phyloP scores from a whole-genome alignment of 352 stramenopile genomes.

The Globisporangium paroecandrum region DNA sequence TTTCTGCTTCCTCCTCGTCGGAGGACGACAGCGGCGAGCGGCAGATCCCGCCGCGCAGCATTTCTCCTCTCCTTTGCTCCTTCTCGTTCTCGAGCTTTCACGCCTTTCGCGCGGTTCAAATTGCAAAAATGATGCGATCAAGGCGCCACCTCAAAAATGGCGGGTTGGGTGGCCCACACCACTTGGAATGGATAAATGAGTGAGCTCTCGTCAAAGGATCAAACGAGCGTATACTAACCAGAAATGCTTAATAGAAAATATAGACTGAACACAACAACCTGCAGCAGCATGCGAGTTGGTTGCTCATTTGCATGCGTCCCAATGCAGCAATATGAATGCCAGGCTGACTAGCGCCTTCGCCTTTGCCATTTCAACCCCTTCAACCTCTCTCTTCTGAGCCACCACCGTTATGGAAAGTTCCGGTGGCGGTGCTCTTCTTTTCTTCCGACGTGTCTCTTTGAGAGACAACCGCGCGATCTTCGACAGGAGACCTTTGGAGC shows the following conservation, averaged over 20 bases:
- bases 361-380: neutral
- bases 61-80: constrained; percentile 17
- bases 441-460: constrained; percentile 3
- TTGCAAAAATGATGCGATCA: neutral
- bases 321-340: neutral
- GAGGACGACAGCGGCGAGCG: constrained; percentile 49
- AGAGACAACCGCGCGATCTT: neutral
- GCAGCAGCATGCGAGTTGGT: neutral
- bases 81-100: neutral
- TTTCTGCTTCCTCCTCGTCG: constrained; percentile 24
- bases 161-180: neutral
- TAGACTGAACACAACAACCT: no score
- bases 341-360: neutral
- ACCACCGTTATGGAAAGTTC: neutral
- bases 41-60: constrained; percentile 29
- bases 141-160: neutral
- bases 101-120: constrained; percentile 1
- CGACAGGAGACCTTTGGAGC: neutral
- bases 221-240: neutral
- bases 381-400: neutral
- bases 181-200: neutral
- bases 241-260: neutral
- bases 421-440: neutral
- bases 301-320: neutral
- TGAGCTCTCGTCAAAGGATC: neutral